Evolutionary conservation across 352 stramenopile species (phyloP).

Genomic region (Phytophthora sp.): DNA sequence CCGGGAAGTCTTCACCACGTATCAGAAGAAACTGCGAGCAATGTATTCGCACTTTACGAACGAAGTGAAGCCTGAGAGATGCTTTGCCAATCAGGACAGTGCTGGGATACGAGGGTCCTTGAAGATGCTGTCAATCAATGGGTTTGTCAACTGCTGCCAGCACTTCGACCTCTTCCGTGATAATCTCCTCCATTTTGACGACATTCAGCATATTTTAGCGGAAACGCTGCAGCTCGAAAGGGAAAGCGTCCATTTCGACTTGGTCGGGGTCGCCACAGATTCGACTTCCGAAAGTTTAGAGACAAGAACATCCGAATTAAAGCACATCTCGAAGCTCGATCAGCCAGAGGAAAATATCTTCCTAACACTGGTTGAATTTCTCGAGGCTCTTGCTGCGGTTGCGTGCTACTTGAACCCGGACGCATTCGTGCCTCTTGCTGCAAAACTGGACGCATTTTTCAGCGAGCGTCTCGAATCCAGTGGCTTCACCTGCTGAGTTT

Average conservation of each 20-base stretch:
- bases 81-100: slow-evolving; percentile 17
- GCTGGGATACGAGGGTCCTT: slow-evolving; percentile 1
- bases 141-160: slow-evolving; percentile 51
- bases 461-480: slow-evolving; percentile 38
- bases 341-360: slow-evolving; percentile 41
- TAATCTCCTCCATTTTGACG: slow-evolving; percentile 63
- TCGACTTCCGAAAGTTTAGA: not conserved
- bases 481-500: too few relatives aligned
- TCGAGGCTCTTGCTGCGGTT: slow-evolving; percentile 61
- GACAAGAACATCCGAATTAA: not conserved
- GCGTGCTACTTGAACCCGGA: slow-evolving; percentile 68
- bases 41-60: slow-evolving; percentile 48
- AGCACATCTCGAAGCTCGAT: slow-evolving; percentile 1
- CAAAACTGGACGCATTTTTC: slow-evolving; percentile 70
- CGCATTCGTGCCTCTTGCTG: slow-evolving; percentile 60
- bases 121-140: slow-evolving; percentile 58
- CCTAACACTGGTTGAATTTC: slow-evolving; percentile 66
- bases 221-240: slow-evolving; percentile 69
- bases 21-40: slow-evolving; percentile 50
- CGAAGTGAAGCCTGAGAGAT: slow-evolving; percentile 10
- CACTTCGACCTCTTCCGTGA: slow-evolving; percentile 65
- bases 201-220: slow-evolving; percentile 65
- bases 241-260: slow-evolving; percentile 53
- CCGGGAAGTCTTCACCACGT: slow-evolving; percentile 55
- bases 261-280: not conserved